These are phyloP conservation scores for Striga hermonthica DNA, from an alignment of 305 asterid species.

Conservation along the genomic window DNA sequence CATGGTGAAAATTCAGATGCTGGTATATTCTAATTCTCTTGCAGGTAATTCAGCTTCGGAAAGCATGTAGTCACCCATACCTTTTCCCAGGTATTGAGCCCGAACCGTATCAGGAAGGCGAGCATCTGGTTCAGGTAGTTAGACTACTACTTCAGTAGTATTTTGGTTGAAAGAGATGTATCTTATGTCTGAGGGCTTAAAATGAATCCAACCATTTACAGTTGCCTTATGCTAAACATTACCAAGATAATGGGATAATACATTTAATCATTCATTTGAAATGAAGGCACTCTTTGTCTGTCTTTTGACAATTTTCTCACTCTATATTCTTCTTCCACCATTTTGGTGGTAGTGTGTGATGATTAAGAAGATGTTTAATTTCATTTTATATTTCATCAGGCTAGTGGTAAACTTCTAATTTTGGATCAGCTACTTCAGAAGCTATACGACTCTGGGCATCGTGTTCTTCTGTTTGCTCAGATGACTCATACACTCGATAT, in stretches of 20 bases:
- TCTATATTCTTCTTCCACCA: conserved; percentile 5
- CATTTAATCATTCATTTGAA: conserved; percentile 20
- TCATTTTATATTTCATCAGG: conserved; percentile 47
- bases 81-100: conserved; percentile 98
- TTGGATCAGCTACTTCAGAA: conserved; percentile 75
- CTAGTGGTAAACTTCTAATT: conserved; percentile 83
- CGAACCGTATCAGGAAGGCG: conserved; percentile 96
- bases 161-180: conserved; percentile 9
- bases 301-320: conserved; percentile 13
- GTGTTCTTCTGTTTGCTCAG: conserved; percentile 87
- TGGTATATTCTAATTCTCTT: conserved; percentile 29
- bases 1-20: conserved; percentile 29
- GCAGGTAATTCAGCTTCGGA: conserved; percentile 93
- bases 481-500: conserved; percentile 95
- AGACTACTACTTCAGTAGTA: conserved; percentile 13
- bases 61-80: conserved; percentile 97
- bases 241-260: conserved; percentile 1
- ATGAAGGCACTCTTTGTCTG: conserved; percentile 16
- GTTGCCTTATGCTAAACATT: background rate
- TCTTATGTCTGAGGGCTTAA: conserved; percentile 14
- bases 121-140: conserved; percentile 90
- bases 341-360: conserved; percentile 18
- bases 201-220: conserved; percentile 3
- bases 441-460: conserved; percentile 67
- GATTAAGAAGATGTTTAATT: conserved; percentile 1